phyloP scores from a whole-genome alignment of 768 basidiomycete genomes.

The Agaricus blazei region DNA sequence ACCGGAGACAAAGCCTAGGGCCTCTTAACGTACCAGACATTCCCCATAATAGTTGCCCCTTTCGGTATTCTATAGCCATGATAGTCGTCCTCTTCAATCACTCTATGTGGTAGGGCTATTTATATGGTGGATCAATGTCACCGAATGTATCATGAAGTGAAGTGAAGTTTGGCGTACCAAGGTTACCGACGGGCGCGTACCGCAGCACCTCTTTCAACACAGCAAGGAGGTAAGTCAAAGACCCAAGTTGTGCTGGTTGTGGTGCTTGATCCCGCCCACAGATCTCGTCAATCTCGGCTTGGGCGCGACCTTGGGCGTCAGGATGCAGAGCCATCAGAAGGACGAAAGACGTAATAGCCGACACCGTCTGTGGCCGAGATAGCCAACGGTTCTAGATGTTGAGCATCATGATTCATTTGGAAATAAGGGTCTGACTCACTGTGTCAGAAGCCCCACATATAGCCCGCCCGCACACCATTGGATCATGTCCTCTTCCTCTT shows the following conservation, averaged over 20 bases:
- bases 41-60: slow-evolving; percentile 38
- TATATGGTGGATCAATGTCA: not conserved
- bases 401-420: not conserved
- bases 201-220: slow-evolving; percentile 36
- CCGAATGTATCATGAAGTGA: not conserved
- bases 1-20: not conserved
- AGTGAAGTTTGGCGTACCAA: slow-evolving; percentile 22
- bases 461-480: slow-evolving; percentile 47
- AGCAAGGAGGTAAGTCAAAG: slow-evolving; percentile 27
- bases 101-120: slow-evolving; percentile 36
- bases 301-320: slow-evolving; percentile 31
- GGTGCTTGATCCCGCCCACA: slow-evolving; percentile 28
- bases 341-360: slow-evolving; percentile 40
- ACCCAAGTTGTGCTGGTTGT: slow-evolving; percentile 23
- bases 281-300: slow-evolving; percentile 35
- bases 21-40: slow-evolving; percentile 34
- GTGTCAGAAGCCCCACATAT: slow-evolving; percentile 43
- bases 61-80: slow-evolving; percentile 39
- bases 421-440: slow-evolving; percentile 17
- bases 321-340: slow-evolving; percentile 46
- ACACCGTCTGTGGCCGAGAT: slow-evolving; percentile 33
- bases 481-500: slow-evolving; percentile 37
- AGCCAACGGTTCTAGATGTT: not conserved
- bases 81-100: slow-evolving; percentile 41
- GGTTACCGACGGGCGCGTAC: slow-evolving; percentile 35